Percentiles rank a stretch among this genome's conserved stretches.
Conservation (phyloP, 495 filamentous ascomycete genomes). For the Cercophora scortea region DNA sequence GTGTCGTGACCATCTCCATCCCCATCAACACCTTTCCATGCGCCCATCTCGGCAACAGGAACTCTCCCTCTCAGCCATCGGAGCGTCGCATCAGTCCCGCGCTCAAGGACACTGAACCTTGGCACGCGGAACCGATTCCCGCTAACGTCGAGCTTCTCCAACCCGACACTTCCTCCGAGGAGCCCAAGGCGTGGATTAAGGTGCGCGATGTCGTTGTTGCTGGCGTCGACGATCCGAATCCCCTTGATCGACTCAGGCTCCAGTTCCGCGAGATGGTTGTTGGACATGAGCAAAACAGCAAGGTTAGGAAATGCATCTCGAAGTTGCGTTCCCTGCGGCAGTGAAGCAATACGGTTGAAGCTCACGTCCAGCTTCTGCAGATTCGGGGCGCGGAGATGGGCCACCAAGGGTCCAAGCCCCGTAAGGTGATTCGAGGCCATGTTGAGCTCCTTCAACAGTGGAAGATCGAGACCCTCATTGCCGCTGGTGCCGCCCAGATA, state of each 20-base stretch:
- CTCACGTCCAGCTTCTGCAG: constrained; percentile 72
- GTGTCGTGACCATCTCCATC: constrained; percentile 11
- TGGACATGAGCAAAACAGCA: constrained; percentile 56
- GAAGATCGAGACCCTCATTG: constrained; percentile 55
- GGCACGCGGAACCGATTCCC: constrained; percentile 83
- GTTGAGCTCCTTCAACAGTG: constrained; percentile 66
- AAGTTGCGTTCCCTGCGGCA: constrained; percentile 49
- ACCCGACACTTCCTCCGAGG: constrained; percentile 44
- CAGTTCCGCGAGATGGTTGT: constrained; percentile 68
- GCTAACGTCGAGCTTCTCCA: constrained; percentile 54
- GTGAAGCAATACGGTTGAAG: constrained; percentile 61
- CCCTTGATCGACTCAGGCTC: constrained; percentile 68
- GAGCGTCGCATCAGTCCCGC: constrained; percentile 81
- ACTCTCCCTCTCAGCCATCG: constrained; percentile 76
- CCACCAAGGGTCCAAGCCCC: constrained; percentile 52
- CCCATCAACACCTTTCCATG: constrained; percentile 33
- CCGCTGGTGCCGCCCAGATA: constrained; percentile 36
- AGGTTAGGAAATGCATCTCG: constrained; percentile 56
- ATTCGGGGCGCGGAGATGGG: constrained; percentile 58
- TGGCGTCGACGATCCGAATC: constrained; percentile 65
- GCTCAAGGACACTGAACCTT: constrained; percentile 75
- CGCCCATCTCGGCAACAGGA: constrained; percentile 53
- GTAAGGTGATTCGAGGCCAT: constrained; percentile 62
- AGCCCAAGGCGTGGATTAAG: constrained; percentile 75
- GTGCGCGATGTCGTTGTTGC: constrained; percentile 71